These are phyloP conservation scores for Trypanosoma caninum DNA, from an alignment of 208 protist genomes.

Conservation along the genomic window DNA sequence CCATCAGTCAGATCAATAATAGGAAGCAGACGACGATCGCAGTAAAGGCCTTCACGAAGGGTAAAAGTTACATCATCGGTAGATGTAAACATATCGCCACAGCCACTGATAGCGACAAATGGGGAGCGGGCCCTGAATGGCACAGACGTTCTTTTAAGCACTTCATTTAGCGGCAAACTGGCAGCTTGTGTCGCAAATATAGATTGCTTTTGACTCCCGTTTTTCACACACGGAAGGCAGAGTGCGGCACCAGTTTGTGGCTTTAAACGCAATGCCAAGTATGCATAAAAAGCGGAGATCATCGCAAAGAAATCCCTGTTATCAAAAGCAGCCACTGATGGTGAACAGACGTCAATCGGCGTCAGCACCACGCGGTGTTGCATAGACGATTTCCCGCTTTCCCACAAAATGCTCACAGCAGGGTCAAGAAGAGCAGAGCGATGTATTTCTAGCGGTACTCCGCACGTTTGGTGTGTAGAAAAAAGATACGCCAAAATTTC, in stretches of 20 bases:
- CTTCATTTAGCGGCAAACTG: constrained; percentile 47
- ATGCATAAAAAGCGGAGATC: constrained; percentile 78
- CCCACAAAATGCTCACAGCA: constrained; percentile 59
- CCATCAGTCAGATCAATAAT: constrained; percentile 78
- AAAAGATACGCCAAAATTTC: constrained; percentile 81
- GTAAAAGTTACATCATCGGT: constrained; percentile 80
- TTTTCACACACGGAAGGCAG: constrained; percentile 74
- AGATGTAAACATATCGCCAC: constrained; percentile 75
- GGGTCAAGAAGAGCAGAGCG: constrained; percentile 80
- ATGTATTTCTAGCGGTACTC: constrained; percentile 81
- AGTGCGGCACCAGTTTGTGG: constrained; percentile 15
- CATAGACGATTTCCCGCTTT: constrained; percentile 28
- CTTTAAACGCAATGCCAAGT: constrained; percentile 44
- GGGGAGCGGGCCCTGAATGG: constrained; percentile 67
- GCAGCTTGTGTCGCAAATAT: constrained; percentile 42
- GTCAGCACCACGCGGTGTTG: constrained; percentile 81
- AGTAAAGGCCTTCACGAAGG: constrained; percentile 79
- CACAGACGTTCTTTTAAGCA: constrained; percentile 47
- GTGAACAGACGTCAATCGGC: constrained; percentile 50
- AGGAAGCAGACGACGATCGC: constrained; percentile 77
- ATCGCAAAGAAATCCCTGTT: constrained; percentile 57
- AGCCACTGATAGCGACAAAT: constrained; percentile 86
- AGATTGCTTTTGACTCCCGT: constrained; percentile 47
- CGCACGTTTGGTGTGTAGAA: constrained; percentile 64
- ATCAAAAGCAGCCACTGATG: constrained; percentile 36